Evolutionary conservation across 1,139 yeast genomes (phyloP).

Genomic region (Saccharomyces hybrid): DNA sequence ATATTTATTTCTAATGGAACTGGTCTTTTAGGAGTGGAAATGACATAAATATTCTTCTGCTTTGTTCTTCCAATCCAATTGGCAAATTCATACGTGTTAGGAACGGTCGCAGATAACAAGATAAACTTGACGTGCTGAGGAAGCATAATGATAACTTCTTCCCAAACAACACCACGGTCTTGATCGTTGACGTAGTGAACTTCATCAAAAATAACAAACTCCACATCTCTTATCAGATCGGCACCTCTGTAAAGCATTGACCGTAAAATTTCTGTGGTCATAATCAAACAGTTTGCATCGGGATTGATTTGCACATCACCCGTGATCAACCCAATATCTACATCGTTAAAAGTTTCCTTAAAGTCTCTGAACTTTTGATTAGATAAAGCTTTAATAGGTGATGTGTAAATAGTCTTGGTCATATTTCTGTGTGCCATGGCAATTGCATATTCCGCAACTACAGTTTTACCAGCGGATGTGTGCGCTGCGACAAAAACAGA

Average conservation of each 20-base stretch:
- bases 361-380: slow-evolving; percentile 93
- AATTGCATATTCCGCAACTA: slow-evolving; percentile 88
- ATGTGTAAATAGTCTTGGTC: slow-evolving; percentile 87
- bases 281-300: slow-evolving; percentile 89
- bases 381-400: slow-evolving; percentile 87
- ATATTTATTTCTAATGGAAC: slow-evolving; percentile 83
- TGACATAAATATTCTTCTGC: slow-evolving; percentile 89
- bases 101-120: slow-evolving; percentile 89
- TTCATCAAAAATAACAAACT: slow-evolving; percentile 94
- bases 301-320: slow-evolving; percentile 98
- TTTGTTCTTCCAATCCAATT: slow-evolving; percentile 98
- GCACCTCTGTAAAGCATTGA: slow-evolving; percentile 96
- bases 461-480: slow-evolving; percentile 90
- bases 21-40: slow-evolving; percentile 91
- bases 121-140: slow-evolving; percentile 93
- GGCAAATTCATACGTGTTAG: slow-evolving; percentile 95
- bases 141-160: slow-evolving; percentile 90
- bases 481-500: slow-evolving; percentile 98
- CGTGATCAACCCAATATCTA: slow-evolving; percentile 89
- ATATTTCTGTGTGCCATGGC: slow-evolving; percentile 86
- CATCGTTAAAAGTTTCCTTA: slow-evolving; percentile 67
- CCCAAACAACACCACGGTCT: slow-evolving; percentile 99
- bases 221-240: slow-evolving; percentile 91
- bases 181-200: slow-evolving; percentile 96
- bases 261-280: slow-evolving; percentile 95